A percentile compares a stretch with the other conserved stretches of the same genome.
phyloP scores from a whole-genome alignment of 1,284 basidiomycete species.

The Ganoderma sinense region DNA sequence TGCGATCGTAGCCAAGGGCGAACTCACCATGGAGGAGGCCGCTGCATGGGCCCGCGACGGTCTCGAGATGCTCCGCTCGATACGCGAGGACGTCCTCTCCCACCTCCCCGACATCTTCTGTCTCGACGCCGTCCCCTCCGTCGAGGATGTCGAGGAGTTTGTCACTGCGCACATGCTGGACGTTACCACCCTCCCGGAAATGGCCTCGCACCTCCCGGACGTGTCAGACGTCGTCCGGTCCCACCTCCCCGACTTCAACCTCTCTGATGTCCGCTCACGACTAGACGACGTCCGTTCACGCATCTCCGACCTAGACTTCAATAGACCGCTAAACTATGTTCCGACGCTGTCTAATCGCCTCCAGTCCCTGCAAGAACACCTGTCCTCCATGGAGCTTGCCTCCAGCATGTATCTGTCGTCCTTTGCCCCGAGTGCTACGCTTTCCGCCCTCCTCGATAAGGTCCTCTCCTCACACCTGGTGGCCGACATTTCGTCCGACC shows the following conservation, averaged over 20 bases:
- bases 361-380: constrained; percentile 68
- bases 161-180: constrained; percentile 60
- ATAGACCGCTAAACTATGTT: constrained; percentile 60
- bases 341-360: constrained; percentile 64
- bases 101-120: constrained; percentile 65
- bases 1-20: constrained; percentile 58
- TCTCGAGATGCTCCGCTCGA: constrained; percentile 71
- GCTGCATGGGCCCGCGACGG: constrained; percentile 65
- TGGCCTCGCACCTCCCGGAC: constrained; percentile 43
- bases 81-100: constrained; percentile 71
- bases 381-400: constrained; percentile 61
- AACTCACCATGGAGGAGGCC: constrained; percentile 67
- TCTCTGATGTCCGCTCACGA: constrained; percentile 55
- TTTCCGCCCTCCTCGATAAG: constrained; percentile 66
- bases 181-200: constrained; percentile 52
- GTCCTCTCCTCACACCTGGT: constrained; percentile 68
- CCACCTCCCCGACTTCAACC: constrained; percentile 47
- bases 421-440: constrained; percentile 53
- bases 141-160: constrained; percentile 57
- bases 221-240: constrained; percentile 44
- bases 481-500: constrained; percentile 53
- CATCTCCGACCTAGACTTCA: constrained; percentile 65
- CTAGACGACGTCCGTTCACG: constrained; percentile 64
- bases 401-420: constrained; percentile 48
- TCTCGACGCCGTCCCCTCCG: constrained; percentile 52